phyloP scores from a whole-genome alignment of 2,329 filamentous ascomycete species.

The Ophiostoma ips region DNA sequence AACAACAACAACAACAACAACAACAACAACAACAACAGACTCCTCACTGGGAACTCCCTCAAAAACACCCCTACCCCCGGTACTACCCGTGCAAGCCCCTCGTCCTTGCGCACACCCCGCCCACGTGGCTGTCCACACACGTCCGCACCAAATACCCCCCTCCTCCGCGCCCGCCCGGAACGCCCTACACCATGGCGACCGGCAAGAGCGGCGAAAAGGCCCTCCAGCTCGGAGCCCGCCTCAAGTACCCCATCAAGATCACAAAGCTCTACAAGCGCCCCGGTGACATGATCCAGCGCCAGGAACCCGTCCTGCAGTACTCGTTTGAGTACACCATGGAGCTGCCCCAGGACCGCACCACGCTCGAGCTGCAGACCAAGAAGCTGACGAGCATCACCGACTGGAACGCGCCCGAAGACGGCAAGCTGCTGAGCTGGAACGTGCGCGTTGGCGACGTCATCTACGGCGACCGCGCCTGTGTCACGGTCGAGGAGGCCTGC shows the following conservation, averaged over 20 bases:
- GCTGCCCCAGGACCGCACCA: slow-evolving; percentile 49
- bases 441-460: slow-evolving; percentile 55
- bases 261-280: slow-evolving; percentile 65
- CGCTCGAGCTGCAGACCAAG: slow-evolving; percentile 47
- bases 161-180: background rate
- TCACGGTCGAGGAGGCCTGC: slow-evolving; percentile 82
- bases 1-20: too few species aligned
- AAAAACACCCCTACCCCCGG: slow-evolving; percentile 3
- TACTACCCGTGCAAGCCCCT: slow-evolving; percentile 9
- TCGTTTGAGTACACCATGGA: slow-evolving; percentile 68
- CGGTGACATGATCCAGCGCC: slow-evolving; percentile 60
- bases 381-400: slow-evolving; percentile 57
- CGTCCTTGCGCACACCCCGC: slow-evolving; percentile 6
- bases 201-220: slow-evolving; percentile 16
- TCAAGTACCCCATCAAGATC: slow-evolving; percentile 90
- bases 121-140: slow-evolving; percentile 7
- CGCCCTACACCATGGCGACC: slow-evolving; percentile 7
- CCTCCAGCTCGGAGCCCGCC: slow-evolving; percentile 42
- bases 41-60: slow-evolving; percentile 2
- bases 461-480: slow-evolving; percentile 39
- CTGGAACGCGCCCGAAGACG: slow-evolving; percentile 76
- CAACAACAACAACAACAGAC: background rate
- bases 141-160: slow-evolving; percentile 11
- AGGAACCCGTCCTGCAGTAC: slow-evolving; percentile 74
- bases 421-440: slow-evolving; percentile 63